Evolutionary conservation across 805 yeast species (phyloP).

Genomic region (Metschnikowia bowlesiae): DNA sequence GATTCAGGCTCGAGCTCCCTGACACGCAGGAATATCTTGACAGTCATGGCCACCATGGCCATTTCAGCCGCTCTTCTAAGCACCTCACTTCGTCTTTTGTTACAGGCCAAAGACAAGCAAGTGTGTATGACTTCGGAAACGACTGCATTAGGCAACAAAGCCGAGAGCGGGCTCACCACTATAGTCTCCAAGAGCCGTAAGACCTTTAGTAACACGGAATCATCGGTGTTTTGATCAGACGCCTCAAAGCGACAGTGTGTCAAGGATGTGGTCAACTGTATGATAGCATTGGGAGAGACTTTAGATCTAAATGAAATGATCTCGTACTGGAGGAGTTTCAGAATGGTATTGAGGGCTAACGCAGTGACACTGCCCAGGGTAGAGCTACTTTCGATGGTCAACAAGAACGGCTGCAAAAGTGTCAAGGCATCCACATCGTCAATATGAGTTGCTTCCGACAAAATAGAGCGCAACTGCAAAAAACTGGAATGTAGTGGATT

Average conservation of each 20-base stretch:
- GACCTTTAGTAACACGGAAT: conserved; percentile 81
- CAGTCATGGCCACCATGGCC: conserved; percentile 66
- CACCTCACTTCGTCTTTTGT: conserved; percentile 85
- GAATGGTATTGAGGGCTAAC: conserved; percentile 69
- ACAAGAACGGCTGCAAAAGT: conserved; percentile 78
- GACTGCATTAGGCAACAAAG: conserved; percentile 70
- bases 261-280: conserved; percentile 66
- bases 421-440: conserved; percentile 64
- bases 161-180: conserved; percentile 60
- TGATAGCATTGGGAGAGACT: conserved; percentile 53
- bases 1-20: conserved; percentile 47
- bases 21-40: conserved; percentile 60
- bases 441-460: conserved; percentile 51
- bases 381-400: conserved; percentile 76
- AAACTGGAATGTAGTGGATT: conserved; percentile 74
- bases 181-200: conserved; percentile 66
- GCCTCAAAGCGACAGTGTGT: conserved; percentile 97
- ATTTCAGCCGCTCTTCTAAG: conserved; percentile 85
- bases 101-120: conserved; percentile 85
- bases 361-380: conserved; percentile 86
- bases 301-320: conserved; percentile 55
- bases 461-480: conserved; percentile 68
- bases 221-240: conserved; percentile 87
- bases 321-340: conserved; percentile 66
- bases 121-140: conserved; percentile 89